These are phyloP conservation scores for Ophiostoma ips DNA, from an alignment of 2,329 filamentous ascomycete genomes.

Conservation along the genomic window DNA sequence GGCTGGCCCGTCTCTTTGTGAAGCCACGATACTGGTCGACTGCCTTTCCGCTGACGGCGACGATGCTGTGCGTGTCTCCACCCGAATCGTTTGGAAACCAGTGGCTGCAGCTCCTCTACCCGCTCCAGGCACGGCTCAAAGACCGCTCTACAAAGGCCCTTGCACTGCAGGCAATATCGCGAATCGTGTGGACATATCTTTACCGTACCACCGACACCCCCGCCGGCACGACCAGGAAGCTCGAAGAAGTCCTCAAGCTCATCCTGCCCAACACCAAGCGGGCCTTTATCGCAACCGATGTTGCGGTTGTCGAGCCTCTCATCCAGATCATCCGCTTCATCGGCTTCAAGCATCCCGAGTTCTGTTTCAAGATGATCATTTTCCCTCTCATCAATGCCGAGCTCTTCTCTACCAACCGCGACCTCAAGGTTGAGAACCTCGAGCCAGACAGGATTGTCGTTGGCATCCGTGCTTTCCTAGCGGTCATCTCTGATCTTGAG, in stretches of 20 bases:
- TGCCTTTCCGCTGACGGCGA: conserved; percentile 76
- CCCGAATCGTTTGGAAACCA: conserved; percentile 71
- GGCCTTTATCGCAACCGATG: conserved; percentile 69
- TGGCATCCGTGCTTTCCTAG: conserved; percentile 84
- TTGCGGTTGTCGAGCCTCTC: conserved; percentile 71
- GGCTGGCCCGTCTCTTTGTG: conserved; percentile 68
- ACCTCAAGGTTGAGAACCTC: conserved; percentile 77
- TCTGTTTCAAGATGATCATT: conserved; percentile 85
- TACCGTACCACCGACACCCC: conserved; percentile 66
- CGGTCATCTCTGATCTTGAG: conserved; percentile 85
- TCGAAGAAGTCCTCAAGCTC: conserved; percentile 80
- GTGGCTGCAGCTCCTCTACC: conserved; percentile 71
- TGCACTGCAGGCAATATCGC: conserved; percentile 78
- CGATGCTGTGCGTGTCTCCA: conserved; percentile 77
- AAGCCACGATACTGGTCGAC: conserved; percentile 89
- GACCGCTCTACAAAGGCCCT: conserved; percentile 66
- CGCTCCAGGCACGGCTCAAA: conserved; percentile 68
- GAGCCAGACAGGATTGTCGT: conserved; percentile 97
- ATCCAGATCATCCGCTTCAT: conserved; percentile 92
- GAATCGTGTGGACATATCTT: conserved; percentile 87
- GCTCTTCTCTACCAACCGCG: conserved; percentile 60
- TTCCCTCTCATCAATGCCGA: conserved; percentile 92
- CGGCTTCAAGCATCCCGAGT: conserved; percentile 83
- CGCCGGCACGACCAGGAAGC: conserved; percentile 55
- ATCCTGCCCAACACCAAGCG: conserved; percentile 70